phyloP scores from a whole-genome alignment of 75 land plant genomes.

The Sequoia sempervirens region DNA sequence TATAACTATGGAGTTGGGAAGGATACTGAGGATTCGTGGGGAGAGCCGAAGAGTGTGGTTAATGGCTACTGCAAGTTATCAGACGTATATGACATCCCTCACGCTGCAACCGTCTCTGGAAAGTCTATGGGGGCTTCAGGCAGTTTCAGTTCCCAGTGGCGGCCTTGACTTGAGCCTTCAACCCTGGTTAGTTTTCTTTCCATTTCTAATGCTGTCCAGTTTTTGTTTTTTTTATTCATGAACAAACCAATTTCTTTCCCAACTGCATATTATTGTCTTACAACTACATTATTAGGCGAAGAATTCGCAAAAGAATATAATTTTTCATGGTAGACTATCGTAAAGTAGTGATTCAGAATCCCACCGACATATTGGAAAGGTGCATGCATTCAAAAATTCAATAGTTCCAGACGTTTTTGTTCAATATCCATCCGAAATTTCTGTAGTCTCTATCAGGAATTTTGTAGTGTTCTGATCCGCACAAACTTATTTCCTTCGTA shows the following conservation, averaged over 20 bases:
- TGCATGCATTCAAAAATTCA: not conserved
- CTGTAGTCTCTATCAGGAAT: not conserved
- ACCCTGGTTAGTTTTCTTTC: slow-evolving; percentile 14
- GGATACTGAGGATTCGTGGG: slow-evolving; percentile 14
- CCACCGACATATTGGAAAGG: not conserved
- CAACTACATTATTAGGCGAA: not conserved
- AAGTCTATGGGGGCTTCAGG: slow-evolving; percentile 46
- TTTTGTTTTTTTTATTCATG: not conserved
- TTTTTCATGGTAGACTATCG: not conserved
- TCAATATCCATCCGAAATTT: not conserved
- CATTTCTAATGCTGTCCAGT: not conserved
- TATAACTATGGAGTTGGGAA: slow-evolving; percentile 28
- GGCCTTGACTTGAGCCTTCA: slow-evolving; percentile 32
- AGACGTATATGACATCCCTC: slow-evolving; percentile 38
- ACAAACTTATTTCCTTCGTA: not conserved
- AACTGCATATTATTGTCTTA: not conserved
- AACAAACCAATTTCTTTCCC: not conserved
- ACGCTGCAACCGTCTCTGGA: slow-evolving; percentile 37
- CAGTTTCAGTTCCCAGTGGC: slow-evolving; percentile 30
- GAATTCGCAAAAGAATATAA: not conserved
- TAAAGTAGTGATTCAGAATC: slow-evolving; percentile 5
- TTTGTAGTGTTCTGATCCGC: not conserved
- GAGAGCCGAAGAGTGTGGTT: slow-evolving; percentile 42
- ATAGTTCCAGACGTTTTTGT: not conserved
- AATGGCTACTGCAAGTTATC: slow-evolving; percentile 38